Base-by-base conservation (phyloP, 345 rosid genomes). In the Euphorbia peplus region DNA sequence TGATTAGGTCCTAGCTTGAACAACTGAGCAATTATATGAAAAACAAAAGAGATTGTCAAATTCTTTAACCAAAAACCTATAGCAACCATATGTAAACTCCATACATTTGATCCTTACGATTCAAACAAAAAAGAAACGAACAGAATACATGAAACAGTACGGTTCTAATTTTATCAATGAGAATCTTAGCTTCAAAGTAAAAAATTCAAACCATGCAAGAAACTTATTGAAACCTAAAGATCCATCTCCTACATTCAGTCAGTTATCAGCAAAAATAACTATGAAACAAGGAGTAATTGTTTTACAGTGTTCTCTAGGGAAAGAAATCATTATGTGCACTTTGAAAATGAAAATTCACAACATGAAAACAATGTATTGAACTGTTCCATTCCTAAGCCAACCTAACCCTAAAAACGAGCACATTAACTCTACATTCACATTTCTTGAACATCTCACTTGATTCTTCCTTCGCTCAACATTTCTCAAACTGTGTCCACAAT, bases 1-100 rank as follows among this genome's bases (percentile, higher is more conserved):
- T 77, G 87, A 28, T 76, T 62, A 2, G 93, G 85, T 63, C 96
- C 93, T 69, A 95, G 76, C 84, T 87, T 87, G 86, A 88, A 83
- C 58, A 95, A 73, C 99, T 95, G 87, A 53, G 70, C 30, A 75
- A 1, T 39, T 62, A 26, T 74, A 39, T 48, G 3, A 26, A 63
- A 29, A 76, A 48, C 56, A 28, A 3, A n/a, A 39, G 30, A 3
- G 55, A 4, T 54, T 1, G 30, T 44, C 12, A 10, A 5, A 56
- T 28, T 64, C 60, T 19, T 26, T 39, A 65, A 58, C 50, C 41
- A 25, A 3, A 32, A 14, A 21, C 47, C 8, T 39, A 5, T 39
- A 39, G 42, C 42, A 39, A 39, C 26, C 68, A 41, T 41, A 8
- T n/a, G 5, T 18, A 25, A 21, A 18, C 28, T 14, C 47, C 9